A percentile compares a stretch with the other conserved stretches of the same genome.
phyloP scores from a whole-genome alignment of 768 basidiomycete genomes.

The Suillus spraguei region DNA sequence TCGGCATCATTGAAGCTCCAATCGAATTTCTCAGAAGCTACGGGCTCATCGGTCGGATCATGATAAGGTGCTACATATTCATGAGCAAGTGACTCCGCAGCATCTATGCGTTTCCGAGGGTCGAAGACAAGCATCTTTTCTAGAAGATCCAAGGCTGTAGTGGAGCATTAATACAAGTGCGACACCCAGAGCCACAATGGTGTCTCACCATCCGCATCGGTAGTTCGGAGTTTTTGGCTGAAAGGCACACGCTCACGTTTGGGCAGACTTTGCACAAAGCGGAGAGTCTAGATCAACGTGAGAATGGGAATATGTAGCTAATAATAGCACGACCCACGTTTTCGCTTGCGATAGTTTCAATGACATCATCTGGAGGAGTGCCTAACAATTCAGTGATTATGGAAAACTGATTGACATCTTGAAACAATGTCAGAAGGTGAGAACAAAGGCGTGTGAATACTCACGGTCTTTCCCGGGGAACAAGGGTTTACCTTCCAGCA shows the following conservation, averaged over 20 bases:
- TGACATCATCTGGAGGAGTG: constrained; percentile 99
- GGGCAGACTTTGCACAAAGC: constrained; percentile 97
- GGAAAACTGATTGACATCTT: constrained; percentile 99
- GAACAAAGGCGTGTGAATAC: constrained; percentile 38
- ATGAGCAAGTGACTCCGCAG: constrained; percentile 85
- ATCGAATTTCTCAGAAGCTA: constrained; percentile 92
- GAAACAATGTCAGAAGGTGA: constrained; percentile 13
- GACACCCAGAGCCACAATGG: neutral
- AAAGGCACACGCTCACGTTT: constrained; percentile 97
- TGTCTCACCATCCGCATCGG: constrained; percentile 78
- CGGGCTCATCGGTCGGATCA: constrained; percentile 97
- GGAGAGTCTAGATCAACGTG: constrained; percentile 72
- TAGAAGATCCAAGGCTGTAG: constrained; percentile 85
- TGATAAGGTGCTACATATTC: constrained; percentile 97
- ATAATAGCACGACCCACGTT: constrained; percentile 61
- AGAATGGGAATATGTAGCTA: constrained; percentile 12
- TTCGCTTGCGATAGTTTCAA: constrained; percentile 97
- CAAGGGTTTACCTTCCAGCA: constrained; percentile 97
- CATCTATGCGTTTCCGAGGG: constrained; percentile 95
- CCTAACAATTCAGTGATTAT: constrained; percentile 98
- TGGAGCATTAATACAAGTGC: neutral
- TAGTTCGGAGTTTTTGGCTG: constrained; percentile 86
- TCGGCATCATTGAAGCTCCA: constrained; percentile 99
- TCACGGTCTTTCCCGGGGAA: constrained; percentile 99
- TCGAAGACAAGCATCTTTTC: constrained; percentile 99